phyloP scores from a whole-genome alignment of 2,329 filamentous ascomycete genomes.

The Sporothrix brasiliensis region DNA sequence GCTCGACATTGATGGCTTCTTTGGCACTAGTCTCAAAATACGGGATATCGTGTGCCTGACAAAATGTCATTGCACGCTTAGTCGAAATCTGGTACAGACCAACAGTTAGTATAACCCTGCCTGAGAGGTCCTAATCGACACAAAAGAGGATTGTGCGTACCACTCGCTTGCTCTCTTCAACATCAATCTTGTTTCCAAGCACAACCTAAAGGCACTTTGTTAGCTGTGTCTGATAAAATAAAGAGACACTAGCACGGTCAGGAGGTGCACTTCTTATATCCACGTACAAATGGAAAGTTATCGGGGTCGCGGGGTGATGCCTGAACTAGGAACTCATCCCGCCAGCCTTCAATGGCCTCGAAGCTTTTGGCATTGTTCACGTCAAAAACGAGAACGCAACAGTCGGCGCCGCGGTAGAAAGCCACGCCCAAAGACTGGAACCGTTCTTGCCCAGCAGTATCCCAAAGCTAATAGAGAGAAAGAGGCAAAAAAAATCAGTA shows the following conservation, averaged over 20 bases:
- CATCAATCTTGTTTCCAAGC: constrained; percentile 97
- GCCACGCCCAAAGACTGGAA: constrained; percentile 97
- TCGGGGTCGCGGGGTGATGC: constrained; percentile 94
- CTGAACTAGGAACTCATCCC: constrained; percentile 97
- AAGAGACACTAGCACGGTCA: background rate
- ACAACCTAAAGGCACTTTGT: constrained; percentile 65
- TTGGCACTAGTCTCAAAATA: constrained; percentile 99
- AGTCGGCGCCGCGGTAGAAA: constrained; percentile 96
- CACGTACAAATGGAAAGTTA: constrained; percentile 91
- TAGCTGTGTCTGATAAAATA: background rate
- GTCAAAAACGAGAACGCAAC: constrained; percentile 96
- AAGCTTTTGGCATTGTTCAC: constrained; percentile 99
- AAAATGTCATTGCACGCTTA: constrained; percentile 96
- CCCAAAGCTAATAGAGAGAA: constrained; percentile 74
- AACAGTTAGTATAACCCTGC: background rate
- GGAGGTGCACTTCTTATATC: background rate
- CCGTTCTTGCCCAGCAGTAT: constrained; percentile 94
- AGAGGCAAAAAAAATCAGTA: background rate
- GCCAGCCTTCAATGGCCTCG: constrained; percentile 96
- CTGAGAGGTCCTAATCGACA: background rate
- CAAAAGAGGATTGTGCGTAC: constrained; percentile 51
- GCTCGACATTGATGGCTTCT: constrained; percentile 97
- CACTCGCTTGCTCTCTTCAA: constrained; percentile 96
- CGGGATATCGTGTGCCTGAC: constrained; percentile 94
- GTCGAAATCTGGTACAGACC: constrained; percentile 70